phyloP scores from a whole-genome alignment of 169 alveolate genomes.

The Plasmodium cynomolgi region DNA sequence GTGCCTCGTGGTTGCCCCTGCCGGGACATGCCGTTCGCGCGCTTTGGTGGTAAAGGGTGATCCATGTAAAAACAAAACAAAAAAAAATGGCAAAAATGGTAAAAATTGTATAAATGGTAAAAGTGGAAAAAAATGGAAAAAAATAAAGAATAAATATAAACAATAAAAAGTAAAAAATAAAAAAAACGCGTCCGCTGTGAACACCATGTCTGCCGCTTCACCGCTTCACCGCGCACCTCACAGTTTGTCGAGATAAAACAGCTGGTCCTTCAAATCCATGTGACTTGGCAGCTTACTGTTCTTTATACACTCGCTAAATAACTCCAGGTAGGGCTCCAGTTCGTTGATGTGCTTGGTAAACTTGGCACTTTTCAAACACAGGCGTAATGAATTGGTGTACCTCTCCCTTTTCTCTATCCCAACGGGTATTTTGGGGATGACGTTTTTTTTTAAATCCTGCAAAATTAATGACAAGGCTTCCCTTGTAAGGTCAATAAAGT shows the following conservation, averaged over 20 bases:
- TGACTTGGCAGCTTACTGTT: constrained; percentile 57
- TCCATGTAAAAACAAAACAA: background rate
- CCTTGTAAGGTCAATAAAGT: constrained; percentile 64
- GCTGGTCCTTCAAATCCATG: constrained; percentile 46
- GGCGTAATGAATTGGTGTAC: constrained; percentile 44
- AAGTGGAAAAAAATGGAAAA: background rate
- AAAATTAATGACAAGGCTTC: constrained; percentile 58
- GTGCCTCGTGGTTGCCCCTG: background rate
- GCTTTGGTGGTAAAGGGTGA: background rate
- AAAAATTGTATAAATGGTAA: no score
- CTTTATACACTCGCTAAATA: constrained; percentile 67
- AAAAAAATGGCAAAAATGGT: background rate
- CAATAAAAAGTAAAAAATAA: background rate
- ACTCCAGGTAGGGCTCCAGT: constrained; percentile 62
- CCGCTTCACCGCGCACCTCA: background rate
- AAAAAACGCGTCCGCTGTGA: background rate
- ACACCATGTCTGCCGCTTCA: background rate
- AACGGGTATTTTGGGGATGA: constrained; percentile 60
- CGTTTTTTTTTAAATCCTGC: constrained; percentile 65
- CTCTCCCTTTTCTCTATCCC: constrained; percentile 72
- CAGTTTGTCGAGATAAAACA: constrained; percentile 54
- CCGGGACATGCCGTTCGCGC: background rate
- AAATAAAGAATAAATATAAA: no score
- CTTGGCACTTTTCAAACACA: constrained; percentile 65
- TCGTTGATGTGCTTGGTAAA: constrained; percentile 51